These are phyloP conservation scores for Amphirosellinia nigrospora DNA, from an alignment of 495 filamentous ascomycete genomes.

Conservation along the genomic window DNA sequence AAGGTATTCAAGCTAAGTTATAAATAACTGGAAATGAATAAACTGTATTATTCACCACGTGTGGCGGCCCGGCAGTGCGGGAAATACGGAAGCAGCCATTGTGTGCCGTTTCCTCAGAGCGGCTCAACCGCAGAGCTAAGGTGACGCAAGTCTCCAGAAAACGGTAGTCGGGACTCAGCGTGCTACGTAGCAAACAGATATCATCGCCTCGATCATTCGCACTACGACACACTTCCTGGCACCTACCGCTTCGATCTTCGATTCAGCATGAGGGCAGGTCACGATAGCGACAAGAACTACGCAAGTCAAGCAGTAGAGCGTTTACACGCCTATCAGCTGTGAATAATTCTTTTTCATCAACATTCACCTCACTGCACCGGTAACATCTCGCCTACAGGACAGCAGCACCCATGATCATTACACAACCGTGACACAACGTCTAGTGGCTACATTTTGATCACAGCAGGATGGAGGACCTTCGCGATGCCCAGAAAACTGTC, in stretches of 20 bases:
- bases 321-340: neutral
- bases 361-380: neutral
- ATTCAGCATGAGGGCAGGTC: neutral
- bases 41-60: neutral
- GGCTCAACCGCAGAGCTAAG: neutral
- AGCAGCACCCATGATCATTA: neutral
- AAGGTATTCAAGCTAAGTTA: neutral
- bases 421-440: neutral
- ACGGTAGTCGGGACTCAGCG: neutral
- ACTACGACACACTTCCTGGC: neutral
- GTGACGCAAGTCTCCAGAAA: slow-evolving; percentile 5
- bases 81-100: neutral
- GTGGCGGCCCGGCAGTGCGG: neutral
- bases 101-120: slow-evolving; percentile 15
- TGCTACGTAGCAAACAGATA: slow-evolving; percentile 14
- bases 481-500: slow-evolving; percentile 32
- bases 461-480: slow-evolving; percentile 34
- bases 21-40: neutral
- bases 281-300: neutral
- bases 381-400: neutral
- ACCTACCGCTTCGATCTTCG: neutral
- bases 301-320: neutral
- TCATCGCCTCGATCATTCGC: neutral
- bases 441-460: neutral
- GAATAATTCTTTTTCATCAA: neutral